Percentiles rank a stretch among this genome's conserved stretches.
These are phyloP conservation scores for Cryptococcus amylolentus DNA, from an alignment of 1,284 basidiomycete species.

Conservation along the genomic window DNA sequence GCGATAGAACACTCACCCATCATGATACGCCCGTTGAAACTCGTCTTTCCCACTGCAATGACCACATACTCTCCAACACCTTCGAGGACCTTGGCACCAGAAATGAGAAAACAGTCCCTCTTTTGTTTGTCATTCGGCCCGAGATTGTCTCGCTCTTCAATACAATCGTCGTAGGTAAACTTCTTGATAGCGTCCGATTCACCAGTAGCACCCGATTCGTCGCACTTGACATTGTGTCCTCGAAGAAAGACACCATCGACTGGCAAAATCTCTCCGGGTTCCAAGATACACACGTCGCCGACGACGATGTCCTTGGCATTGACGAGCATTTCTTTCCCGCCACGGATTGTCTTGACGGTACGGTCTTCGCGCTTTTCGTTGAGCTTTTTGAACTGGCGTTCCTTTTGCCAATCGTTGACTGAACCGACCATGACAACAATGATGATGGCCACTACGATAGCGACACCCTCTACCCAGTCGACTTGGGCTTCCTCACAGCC, in stretches of 20 bases:
- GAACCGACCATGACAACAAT: slow-evolving; percentile 54
- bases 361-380: slow-evolving; percentile 97
- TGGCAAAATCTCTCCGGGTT: slow-evolving; percentile 93
- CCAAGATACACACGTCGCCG: slow-evolving; percentile 84
- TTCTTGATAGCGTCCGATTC: slow-evolving; percentile 96
- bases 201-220: slow-evolving; percentile 94
- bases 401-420: slow-evolving; percentile 78
- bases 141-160: slow-evolving; percentile 52
- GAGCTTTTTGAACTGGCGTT: slow-evolving; percentile 85
- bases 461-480: slow-evolving; percentile 98
- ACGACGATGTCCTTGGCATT: slow-evolving; percentile 88
- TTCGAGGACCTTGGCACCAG: slow-evolving; percentile 91
- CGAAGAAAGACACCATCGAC: slow-evolving; percentile 91
- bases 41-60: slow-evolving; percentile 83
- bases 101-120: slow-evolving; percentile 88
- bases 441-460: slow-evolving; percentile 90
- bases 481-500: slow-evolving; percentile 57
- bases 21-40: slow-evolving; percentile 94
- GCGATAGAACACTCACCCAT: slow-evolving; percentile 63
- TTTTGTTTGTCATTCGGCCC: slow-evolving; percentile 54
- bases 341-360: slow-evolving; percentile 83
- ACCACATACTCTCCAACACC: slow-evolving; percentile 92
- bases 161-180: slow-evolving; percentile 71
- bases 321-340: slow-evolving; percentile 72
- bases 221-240: slow-evolving; percentile 92